Percentiles rank a stretch among this genome's conserved stretches.
Evolutionary conservation across 768 basidiomycete genomes (phyloP).

Genomic region (Termitomyces sp.): DNA sequence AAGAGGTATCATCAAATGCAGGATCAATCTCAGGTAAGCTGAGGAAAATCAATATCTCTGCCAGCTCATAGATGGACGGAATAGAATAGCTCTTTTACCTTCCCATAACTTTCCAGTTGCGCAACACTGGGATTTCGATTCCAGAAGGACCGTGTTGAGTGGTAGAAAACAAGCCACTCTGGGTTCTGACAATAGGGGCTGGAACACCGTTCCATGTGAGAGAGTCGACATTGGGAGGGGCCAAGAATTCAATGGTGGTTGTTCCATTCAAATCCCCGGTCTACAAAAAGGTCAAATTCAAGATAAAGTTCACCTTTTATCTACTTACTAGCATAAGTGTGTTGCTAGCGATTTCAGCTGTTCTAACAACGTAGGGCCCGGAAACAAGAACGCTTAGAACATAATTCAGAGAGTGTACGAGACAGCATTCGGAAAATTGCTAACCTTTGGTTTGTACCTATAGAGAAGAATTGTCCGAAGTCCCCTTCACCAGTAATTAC

Average conservation of each 20-base stretch:
- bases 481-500: constrained; percentile 27
- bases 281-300: constrained; percentile 17
- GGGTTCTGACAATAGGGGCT: constrained; percentile 19
- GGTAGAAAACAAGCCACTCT: constrained; percentile 25
- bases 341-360: constrained; percentile 33
- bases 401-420: background rate
- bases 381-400: constrained; percentile 34
- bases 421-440: background rate
- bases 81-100: constrained; percentile 23
- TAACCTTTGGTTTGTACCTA: constrained; percentile 40
- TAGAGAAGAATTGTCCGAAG: constrained; percentile 38
- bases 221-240: constrained; percentile 27
- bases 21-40: constrained; percentile 45
- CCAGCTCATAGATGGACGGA: background rate
- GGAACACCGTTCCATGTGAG: constrained; percentile 37
- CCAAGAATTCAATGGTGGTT: constrained; percentile 38
- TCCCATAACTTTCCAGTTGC: constrained; percentile 42
- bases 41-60: background rate
- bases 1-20: constrained; percentile 43
- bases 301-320: background rate
- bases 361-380: constrained; percentile 51
- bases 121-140: constrained; percentile 28
- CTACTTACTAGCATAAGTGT: constrained; percentile 28
- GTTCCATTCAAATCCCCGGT: constrained; percentile 46
- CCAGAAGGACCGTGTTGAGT: constrained; percentile 12